Conservation (phyloP, 768 basidiomycete genomes). For the Lepiota subincarnata region DNA sequence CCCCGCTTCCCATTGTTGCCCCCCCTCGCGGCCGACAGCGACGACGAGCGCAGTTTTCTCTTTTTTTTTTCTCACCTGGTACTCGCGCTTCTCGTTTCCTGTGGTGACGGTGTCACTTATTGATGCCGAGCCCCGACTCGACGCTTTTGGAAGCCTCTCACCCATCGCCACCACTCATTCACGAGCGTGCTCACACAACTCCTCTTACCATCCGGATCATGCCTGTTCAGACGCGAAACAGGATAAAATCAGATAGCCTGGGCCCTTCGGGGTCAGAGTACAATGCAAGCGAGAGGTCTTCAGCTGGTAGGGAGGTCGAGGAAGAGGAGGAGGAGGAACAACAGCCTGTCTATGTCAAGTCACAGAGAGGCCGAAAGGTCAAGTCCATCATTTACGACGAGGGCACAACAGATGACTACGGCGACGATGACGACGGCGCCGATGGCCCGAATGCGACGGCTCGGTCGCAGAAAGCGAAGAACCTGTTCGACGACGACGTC, state of each 20-base stretch:
- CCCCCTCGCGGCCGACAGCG: background rate
- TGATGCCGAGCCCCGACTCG: slow-evolving; percentile 22
- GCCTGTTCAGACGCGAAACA: slow-evolving; percentile 32
- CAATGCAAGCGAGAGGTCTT: slow-evolving; percentile 43
- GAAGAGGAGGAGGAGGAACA: slow-evolving; percentile 31
- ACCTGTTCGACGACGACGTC: slow-evolving; percentile 28
- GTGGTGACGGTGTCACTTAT: slow-evolving; percentile 13
- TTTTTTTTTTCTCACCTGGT: too few species aligned
- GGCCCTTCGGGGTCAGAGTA: slow-evolving; percentile 47
- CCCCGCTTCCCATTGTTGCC: background rate
- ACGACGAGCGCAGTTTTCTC: slow-evolving; percentile 9
- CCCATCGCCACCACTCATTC: background rate
- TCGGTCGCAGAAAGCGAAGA: slow-evolving; percentile 11
- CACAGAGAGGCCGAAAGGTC: slow-evolving; percentile 37
- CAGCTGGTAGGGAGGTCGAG: slow-evolving; percentile 24
- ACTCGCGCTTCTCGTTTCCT: background rate
- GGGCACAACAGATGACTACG: slow-evolving; percentile 41
- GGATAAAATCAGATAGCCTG: slow-evolving; percentile 26
- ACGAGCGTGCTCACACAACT: slow-evolving; percentile 23
- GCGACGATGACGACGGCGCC: slow-evolving; percentile 38
- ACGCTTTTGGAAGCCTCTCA: slow-evolving; percentile 20
- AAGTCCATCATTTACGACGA: slow-evolving; percentile 41
- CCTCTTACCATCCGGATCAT: slow-evolving; percentile 23
- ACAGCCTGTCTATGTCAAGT: slow-evolving; percentile 21
- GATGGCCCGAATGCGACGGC: slow-evolving; percentile 19